A percentile compares a stretch with the other conserved stretches of the same genome.
phyloP scores from a whole-genome alignment of 805 yeast species.

The Hanseniaspora vineae region DNA sequence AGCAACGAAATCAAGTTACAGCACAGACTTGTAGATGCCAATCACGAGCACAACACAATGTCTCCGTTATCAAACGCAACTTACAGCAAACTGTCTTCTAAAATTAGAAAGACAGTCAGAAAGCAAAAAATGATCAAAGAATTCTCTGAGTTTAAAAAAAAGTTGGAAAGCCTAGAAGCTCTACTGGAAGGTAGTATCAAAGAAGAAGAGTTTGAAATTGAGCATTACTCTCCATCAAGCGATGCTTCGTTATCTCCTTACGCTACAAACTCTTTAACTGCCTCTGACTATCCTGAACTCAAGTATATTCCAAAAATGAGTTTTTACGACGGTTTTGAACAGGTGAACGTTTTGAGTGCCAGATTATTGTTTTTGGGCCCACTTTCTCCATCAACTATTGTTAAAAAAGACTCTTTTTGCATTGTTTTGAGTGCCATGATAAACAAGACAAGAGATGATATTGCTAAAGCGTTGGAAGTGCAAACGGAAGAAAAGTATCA shows the following conservation, averaged over 20 bases:
- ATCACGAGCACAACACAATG: neutral
- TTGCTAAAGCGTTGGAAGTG: slow-evolving; percentile 5
- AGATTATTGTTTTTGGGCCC: slow-evolving; percentile 24
- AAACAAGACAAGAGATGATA: slow-evolving; percentile 17
- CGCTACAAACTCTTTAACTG: neutral
- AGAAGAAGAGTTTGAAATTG: slow-evolving; percentile 3
- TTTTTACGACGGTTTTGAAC: slow-evolving; percentile 20
- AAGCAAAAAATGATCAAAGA: slow-evolving; percentile 3
- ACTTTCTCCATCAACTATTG: slow-evolving; percentile 16
- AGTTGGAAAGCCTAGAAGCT: slow-evolving; percentile 2
- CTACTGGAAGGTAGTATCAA: slow-evolving; percentile 3
- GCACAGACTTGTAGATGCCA: neutral
- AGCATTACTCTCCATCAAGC: slow-evolving; percentile 2
- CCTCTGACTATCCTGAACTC: slow-evolving; percentile 1
- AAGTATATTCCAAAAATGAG: slow-evolving; percentile 11
- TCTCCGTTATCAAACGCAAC: neutral
- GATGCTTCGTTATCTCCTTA: slow-evolving; percentile 1
- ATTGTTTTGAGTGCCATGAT: slow-evolving; percentile 14
- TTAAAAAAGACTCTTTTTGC: slow-evolving; percentile 22
- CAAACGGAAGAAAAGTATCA: slow-evolving; percentile 4
- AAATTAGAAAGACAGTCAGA: slow-evolving; percentile 2
- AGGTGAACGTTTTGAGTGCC: slow-evolving; percentile 21
- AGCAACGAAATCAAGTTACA: neutral
- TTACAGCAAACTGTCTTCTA: neutral
- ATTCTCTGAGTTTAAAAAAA: slow-evolving; percentile 2